Percentiles rank a stretch among this genome's conserved stretches.
phyloP scores from a whole-genome alignment of 805 yeast genomes.

The Kazachstania taianensis region DNA sequence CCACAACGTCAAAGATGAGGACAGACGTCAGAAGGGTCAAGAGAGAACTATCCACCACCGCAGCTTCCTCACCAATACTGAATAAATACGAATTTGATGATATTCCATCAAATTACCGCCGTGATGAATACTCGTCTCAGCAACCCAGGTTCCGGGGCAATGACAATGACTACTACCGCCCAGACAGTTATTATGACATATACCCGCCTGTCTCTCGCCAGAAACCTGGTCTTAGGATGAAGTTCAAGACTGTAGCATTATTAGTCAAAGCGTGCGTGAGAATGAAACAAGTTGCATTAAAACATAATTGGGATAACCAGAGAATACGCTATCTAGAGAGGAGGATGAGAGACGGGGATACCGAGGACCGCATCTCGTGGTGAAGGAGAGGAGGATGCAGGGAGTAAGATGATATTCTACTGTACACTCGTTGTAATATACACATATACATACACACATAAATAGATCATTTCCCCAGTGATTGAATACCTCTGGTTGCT shows the following conservation, averaged over 20 bases:
- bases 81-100: neutral
- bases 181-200: neutral
- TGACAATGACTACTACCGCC: neutral
- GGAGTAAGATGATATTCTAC: neutral
- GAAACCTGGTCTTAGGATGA: neutral
- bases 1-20: constrained; percentile 23
- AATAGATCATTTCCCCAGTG: constrained; percentile 4
- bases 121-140: too few species aligned
- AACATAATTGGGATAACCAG: constrained; percentile 20
- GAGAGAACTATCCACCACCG: constrained; percentile 12
- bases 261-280: constrained; percentile 24
- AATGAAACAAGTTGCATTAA: constrained; percentile 18
- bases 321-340: constrained; percentile 20
- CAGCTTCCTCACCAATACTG: neutral
- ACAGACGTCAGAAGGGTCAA: constrained; percentile 22
- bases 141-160: too few species aligned
- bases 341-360: constrained; percentile 18
- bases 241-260: constrained; percentile 24
- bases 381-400: constrained; percentile 3
- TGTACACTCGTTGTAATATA: neutral
- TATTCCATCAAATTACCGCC: neutral
- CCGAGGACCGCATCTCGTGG: constrained; percentile 18
- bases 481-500: constrained; percentile 23
- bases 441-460: neutral
- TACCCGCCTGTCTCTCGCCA: neutral